A percentile compares a stretch with the other conserved stretches of the same genome.
Conservation (phyloP, 345 rosid genomes). For the Gossypium turneri region DNA sequence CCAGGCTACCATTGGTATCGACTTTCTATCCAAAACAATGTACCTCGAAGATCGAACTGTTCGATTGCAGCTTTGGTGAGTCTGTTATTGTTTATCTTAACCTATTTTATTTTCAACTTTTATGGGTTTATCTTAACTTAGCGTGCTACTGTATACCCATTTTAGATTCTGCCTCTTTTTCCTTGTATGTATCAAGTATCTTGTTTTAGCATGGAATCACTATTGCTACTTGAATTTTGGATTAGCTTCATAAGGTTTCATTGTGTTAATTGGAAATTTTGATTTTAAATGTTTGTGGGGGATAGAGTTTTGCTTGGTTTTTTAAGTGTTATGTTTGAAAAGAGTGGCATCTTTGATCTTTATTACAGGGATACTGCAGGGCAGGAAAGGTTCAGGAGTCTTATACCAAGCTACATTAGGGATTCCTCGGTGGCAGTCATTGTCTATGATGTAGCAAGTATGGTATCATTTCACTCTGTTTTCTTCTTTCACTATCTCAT, state of each 20-base stretch:
- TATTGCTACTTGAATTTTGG: neutral
- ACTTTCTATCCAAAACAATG: conserved; percentile 84
- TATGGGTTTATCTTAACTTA: neutral
- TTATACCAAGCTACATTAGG: conserved; percentile 80
- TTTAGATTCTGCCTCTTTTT: neutral
- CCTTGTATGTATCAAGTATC: neutral
- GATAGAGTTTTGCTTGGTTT: no score
- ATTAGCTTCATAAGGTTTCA: neutral
- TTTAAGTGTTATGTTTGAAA: neutral
- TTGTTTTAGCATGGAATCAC: neutral
- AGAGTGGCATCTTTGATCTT: conserved; percentile 3
- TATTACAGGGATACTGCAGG: conserved; percentile 80
- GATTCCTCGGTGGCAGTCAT: conserved; percentile 89
- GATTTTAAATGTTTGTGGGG: neutral
- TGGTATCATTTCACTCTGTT: conserved; percentile 19
- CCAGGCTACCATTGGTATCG: conserved; percentile 86
- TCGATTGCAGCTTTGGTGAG: conserved; percentile 72
- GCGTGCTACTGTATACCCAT: neutral
- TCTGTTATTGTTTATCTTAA: neutral
- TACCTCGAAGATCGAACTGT: conserved; percentile 86
- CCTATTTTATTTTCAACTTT: neutral
- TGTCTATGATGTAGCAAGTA: conserved; percentile 87
- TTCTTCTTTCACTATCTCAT: neutral
- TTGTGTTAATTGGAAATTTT: neutral
- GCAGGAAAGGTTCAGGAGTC: conserved; percentile 87